Evolutionary conservation across 179 eudicot genomes (phyloP).

Genomic region (Carnegiea gigantea): DNA sequence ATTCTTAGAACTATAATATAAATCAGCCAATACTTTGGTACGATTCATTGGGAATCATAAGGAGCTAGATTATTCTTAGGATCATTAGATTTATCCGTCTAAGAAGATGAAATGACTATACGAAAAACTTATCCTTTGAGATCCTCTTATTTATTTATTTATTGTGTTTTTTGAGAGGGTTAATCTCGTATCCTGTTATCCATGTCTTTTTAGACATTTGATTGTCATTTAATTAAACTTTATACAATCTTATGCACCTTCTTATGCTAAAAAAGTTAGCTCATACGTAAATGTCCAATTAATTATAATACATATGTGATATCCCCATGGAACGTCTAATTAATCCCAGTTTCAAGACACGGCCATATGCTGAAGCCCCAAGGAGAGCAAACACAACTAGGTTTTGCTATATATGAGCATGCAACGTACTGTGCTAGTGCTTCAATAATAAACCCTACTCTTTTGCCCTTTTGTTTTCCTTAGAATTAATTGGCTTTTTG

Average conservation of each 20-base stretch:
- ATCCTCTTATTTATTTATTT: background rate
- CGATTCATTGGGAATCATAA: slow-evolving; percentile 4
- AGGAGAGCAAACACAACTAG: background rate
- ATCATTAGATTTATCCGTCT: background rate
- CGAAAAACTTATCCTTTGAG: background rate
- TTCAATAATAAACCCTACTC: background rate
- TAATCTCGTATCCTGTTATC: too few relatives aligned
- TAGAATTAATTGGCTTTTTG: background rate
- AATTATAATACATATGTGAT: too few relatives aligned
- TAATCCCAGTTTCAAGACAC: background rate
- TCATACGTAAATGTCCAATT: too few relatives aligned
- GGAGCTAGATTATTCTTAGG: slow-evolving; percentile 5
- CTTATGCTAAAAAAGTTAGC: too few relatives aligned
- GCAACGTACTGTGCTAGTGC: background rate
- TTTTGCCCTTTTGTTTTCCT: background rate
- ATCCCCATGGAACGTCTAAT: background rate
- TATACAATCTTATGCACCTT: too few relatives aligned
- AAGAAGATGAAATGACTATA: background rate
- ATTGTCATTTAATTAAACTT: too few relatives aligned
- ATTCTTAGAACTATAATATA: slow-evolving; percentile 30
- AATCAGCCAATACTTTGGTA: slow-evolving; percentile 21
- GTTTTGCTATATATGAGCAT: background rate
- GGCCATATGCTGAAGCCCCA: background rate
- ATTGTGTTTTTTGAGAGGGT: too few relatives aligned
- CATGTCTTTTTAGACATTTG: too few relatives aligned